A percentile compares a stretch with the other conserved stretches of the same genome.
phyloP scores from a whole-genome alignment of 1,284 basidiomycete genomes.

The Agaricales sp. region DNA sequence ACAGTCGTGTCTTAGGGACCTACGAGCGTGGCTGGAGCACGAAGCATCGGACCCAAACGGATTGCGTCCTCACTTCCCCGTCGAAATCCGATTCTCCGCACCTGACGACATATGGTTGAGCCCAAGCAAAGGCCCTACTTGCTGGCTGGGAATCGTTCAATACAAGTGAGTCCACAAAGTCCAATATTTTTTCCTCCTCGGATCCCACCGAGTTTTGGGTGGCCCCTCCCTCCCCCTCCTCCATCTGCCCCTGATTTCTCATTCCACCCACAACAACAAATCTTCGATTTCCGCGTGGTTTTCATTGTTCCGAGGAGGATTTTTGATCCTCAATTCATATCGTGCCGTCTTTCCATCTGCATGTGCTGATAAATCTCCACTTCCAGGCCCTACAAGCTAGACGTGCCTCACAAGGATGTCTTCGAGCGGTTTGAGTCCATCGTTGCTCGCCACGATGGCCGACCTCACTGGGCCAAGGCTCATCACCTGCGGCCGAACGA shows the following conservation, averaged over 20 bases:
- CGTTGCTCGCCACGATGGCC: slow-evolving; percentile 63
- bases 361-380: too few relatives aligned
- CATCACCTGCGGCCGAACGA: slow-evolving; percentile 66
- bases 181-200: slow-evolving; percentile 8
- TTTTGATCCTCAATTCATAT: too few relatives aligned
- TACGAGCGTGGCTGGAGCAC: slow-evolving; percentile 66
- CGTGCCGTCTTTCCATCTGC: too few relatives aligned
- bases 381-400: slow-evolving; percentile 77
- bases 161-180: slow-evolving; percentile 84
- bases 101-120: slow-evolving; percentile 92
- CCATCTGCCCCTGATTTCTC: not conserved
- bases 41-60: slow-evolving; percentile 65
- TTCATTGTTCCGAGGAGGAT: too few relatives aligned
- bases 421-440: slow-evolving; percentile 79
- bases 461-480: slow-evolving; percentile 97
- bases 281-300: not conserved
- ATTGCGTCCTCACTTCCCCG: slow-evolving; percentile 82
- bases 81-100: slow-evolving; percentile 88
- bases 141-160: slow-evolving; percentile 95
- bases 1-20: slow-evolving; percentile 58
- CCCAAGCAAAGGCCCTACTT: slow-evolving; percentile 77
- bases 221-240: not conserved
- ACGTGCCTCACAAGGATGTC: slow-evolving; percentile 78
- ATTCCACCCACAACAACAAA: slow-evolving; percentile 6
- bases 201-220: slow-evolving; percentile 5